These are phyloP conservation scores for Tricholoma sp. DNA, from an alignment of 768 basidiomycete species.

Conservation along the genomic window DNA sequence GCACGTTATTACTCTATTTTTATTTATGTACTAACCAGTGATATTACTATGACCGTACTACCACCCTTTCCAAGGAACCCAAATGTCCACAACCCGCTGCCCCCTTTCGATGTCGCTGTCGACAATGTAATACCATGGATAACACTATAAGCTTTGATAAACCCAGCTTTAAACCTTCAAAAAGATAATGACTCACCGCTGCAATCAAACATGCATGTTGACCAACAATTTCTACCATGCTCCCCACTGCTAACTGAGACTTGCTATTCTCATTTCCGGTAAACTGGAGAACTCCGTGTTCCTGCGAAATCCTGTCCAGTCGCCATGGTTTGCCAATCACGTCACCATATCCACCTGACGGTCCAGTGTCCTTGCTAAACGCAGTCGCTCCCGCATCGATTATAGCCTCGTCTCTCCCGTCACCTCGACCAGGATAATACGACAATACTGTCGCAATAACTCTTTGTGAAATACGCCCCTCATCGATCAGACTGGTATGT, in stretches of 20 bases:
- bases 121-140: constrained; percentile 82
- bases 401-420: constrained; percentile 63
- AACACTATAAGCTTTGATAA: constrained; percentile 30
- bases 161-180: background rate
- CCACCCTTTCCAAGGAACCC: constrained; percentile 94
- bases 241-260: constrained; percentile 45
- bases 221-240: constrained; percentile 66
- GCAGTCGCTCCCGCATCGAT: constrained; percentile 81
- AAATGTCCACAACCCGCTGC: constrained; percentile 65
- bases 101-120: constrained; percentile 52
- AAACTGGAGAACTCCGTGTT: constrained; percentile 68
- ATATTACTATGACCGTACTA: constrained; percentile 24
- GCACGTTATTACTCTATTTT: no score
- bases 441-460: constrained; percentile 74
- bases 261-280: constrained; percentile 17
- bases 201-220: constrained; percentile 85
- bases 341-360: constrained; percentile 65
- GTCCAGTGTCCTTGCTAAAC: constrained; percentile 84
- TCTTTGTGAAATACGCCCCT: constrained; percentile 53
- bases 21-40: no score
- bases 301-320: constrained; percentile 65
- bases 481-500: constrained; percentile 61
- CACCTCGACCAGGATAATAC: constrained; percentile 68
- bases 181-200: constrained; percentile 36
- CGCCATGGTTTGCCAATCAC: constrained; percentile 62